Conservation (phyloP, 2,329 filamentous ascomycete species). For the Rutstroemia sp. region DNA sequence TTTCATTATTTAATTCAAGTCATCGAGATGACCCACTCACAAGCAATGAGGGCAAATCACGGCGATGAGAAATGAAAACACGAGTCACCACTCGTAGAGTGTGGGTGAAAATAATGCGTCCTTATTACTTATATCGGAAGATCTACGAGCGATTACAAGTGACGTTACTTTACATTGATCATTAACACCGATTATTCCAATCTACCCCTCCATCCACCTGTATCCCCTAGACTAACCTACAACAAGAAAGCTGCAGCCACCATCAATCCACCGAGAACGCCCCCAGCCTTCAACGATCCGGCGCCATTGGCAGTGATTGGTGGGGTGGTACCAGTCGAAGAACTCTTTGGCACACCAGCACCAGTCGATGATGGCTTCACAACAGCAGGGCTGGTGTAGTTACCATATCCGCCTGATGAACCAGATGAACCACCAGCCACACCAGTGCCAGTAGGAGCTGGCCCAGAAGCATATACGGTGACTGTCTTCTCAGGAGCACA, state of each 20-base stretch:
- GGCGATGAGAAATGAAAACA: too few relatives aligned
- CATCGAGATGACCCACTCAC: too few relatives aligned
- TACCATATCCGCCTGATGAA: background rate
- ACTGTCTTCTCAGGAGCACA: conserved; percentile 1
- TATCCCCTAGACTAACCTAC: background rate
- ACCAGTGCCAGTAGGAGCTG: background rate
- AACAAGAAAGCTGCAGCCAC: background rate
- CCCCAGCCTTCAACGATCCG: background rate
- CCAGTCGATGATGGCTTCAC: background rate
- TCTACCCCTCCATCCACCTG: background rate
- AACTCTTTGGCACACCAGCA: background rate
- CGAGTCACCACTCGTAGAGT: too few relatives aligned
- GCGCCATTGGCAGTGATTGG: background rate
- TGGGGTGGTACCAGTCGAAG: background rate
- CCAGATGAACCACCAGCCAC: background rate
- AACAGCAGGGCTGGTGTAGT: background rate
- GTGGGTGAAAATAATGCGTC: too few relatives aligned
- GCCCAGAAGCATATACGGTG: background rate
- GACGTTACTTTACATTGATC: too few relatives aligned
- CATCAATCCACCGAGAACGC: background rate
- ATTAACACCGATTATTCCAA: background rate
- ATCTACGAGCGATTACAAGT: too few relatives aligned
- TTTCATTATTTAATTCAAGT: too few relatives aligned
- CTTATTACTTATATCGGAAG: too few relatives aligned
- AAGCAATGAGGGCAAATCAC: too few relatives aligned